These are phyloP conservation scores for Gomphus bonarii DNA, from an alignment of 1,284 basidiomycete species.

Conservation along the genomic window DNA sequence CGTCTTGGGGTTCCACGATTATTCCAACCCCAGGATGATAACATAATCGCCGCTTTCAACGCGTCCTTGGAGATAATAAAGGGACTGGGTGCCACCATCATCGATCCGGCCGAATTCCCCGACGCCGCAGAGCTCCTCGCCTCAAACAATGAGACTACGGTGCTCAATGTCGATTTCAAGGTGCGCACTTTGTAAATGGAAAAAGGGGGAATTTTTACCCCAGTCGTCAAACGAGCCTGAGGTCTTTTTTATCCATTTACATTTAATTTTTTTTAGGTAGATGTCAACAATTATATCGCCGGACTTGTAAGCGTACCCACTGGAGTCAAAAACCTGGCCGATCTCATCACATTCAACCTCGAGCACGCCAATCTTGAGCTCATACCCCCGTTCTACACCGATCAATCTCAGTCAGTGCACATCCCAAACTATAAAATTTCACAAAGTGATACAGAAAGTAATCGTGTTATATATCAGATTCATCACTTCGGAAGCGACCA, in stretches of 20 bases:
- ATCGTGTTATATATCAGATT: slow-evolving; percentile 20
- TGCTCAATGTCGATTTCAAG: slow-evolving; percentile 34
- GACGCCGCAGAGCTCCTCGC: slow-evolving; percentile 24
- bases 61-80: slow-evolving; percentile 28
- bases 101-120: slow-evolving; percentile 33
- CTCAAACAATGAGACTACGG: slow-evolving; percentile 24
- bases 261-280: slow-evolving; percentile 21
- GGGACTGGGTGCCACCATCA: slow-evolving; percentile 29
- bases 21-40: slow-evolving; percentile 17
- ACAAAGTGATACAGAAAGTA: not conserved
- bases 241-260: too few species aligned
- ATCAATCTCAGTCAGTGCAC: slow-evolving; percentile 29
- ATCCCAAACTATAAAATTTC: too few species aligned
- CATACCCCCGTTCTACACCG: slow-evolving; percentile 27
- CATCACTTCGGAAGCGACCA: slow-evolving; percentile 27
- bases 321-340: slow-evolving; percentile 26
- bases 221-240: not conserved
- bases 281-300: slow-evolving; percentile 26
- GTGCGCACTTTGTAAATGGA: too few species aligned
- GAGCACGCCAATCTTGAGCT: slow-evolving; percentile 31
- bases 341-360: slow-evolving; percentile 34
- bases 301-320: slow-evolving; percentile 26
- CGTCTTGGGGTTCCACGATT: slow-evolving; percentile 32
- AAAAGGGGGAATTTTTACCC: too few species aligned
- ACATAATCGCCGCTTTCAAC: slow-evolving; percentile 26